Evolutionary conservation across 208 protist genomes (phyloP).

Genomic region (Acanthamoeba royreba): DNA sequence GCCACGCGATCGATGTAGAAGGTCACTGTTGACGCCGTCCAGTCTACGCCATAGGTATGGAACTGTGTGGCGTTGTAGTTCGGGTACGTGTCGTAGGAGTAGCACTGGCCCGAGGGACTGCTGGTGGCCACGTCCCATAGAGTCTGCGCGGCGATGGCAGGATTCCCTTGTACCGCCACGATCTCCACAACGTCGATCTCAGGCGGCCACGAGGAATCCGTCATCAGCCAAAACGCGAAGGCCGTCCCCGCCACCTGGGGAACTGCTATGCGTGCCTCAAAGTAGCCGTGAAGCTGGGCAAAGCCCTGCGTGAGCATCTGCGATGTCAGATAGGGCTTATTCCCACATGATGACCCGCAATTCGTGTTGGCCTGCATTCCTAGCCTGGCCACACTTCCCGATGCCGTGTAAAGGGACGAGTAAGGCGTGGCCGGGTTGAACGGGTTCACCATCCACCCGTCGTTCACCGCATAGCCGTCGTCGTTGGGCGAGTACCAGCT

Average conservation of each 20-base stretch:
- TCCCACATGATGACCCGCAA: neutral
- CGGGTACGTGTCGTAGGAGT: neutral
- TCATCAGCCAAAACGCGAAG: neutral
- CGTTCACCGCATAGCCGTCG: neutral
- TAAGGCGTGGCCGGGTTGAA: neutral
- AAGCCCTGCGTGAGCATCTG: neutral
- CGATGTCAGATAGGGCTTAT: neutral
- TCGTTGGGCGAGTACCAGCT: slow-evolving; percentile 15
- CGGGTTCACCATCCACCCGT: neutral
- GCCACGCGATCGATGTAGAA: neutral
- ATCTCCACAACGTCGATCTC: neutral
- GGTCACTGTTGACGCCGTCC: neutral
- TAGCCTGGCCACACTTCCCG: neutral
- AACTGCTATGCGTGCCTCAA: neutral
- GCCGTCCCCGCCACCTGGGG: neutral
- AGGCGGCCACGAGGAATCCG: neutral
- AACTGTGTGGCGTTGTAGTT: neutral
- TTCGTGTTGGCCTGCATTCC: neutral
- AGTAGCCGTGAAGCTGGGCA: neutral
- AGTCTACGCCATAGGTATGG: neutral
- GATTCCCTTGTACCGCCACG: neutral
- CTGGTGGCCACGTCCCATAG: neutral
- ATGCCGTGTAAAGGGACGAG: neutral
- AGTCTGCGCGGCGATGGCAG: neutral
- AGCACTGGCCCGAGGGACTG: neutral